Percentiles rank a stretch among this genome's conserved stretches.
Evolutionary conservation across 2,329 filamentous ascomycete species (phyloP).

Genomic region (Aspergillus sp.): DNA sequence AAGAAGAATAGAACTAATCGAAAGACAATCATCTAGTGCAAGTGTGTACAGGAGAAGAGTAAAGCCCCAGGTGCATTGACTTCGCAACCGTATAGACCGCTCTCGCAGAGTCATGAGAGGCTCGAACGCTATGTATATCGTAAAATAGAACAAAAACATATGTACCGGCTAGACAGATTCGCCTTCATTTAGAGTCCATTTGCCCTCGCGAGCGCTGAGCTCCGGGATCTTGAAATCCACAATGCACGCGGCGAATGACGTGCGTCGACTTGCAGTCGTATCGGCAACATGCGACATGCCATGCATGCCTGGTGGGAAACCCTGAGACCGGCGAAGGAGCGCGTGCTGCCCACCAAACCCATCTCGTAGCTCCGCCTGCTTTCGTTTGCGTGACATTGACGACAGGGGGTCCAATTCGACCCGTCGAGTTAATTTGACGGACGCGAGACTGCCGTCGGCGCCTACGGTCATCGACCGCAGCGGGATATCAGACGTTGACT

Average conservation of each 20-base stretch:
- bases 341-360: conserved; percentile 26
- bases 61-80: too few species aligned
- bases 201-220: conserved; percentile 21
- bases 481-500: conserved; percentile 14
- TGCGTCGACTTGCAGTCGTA: conserved; percentile 15
- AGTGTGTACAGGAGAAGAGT: neutral
- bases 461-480: conserved; percentile 24
- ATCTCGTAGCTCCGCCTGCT: conserved; percentile 18
- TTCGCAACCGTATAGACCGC: too few species aligned
- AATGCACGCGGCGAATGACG: conserved; percentile 37
- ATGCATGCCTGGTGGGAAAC: conserved; percentile 4
- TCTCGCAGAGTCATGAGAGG: too few species aligned
- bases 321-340: conserved; percentile 11
- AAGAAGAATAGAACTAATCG: too few species aligned
- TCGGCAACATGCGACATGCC: neutral
- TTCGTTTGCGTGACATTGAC: conserved; percentile 26
- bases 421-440: conserved; percentile 16
- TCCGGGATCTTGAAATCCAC: conserved; percentile 37
- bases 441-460: conserved; percentile 26
- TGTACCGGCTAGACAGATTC: conserved; percentile 3
- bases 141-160: too few species aligned
- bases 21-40: neutral
- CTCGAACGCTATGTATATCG: too few species aligned
- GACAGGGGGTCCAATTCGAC: conserved; percentile 8
- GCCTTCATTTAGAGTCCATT: conserved; percentile 16